phyloP scores from a whole-genome alignment of 2,329 filamentous ascomycete genomes.

The Penicillium oxalicum region DNA sequence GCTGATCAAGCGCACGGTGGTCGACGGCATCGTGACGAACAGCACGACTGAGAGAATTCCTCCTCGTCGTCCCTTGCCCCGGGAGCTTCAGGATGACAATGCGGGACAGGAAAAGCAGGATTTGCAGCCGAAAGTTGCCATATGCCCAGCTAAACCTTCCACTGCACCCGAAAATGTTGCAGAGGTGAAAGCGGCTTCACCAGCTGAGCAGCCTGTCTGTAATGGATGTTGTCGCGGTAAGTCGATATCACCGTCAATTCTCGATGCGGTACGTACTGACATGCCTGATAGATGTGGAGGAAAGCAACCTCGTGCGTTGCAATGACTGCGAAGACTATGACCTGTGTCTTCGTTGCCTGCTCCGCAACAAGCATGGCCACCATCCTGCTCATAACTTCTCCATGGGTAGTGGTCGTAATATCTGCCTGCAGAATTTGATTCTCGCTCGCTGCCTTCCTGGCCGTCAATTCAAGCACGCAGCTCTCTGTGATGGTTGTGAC shows the following conservation, averaged over 20 bases:
- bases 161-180: constrained; percentile 12
- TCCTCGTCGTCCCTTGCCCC: constrained; percentile 51
- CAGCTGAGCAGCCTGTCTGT: constrained; percentile 43
- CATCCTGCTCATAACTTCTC: constrained; percentile 80
- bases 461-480: constrained; percentile 74
- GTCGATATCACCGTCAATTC: constrained; percentile 9
- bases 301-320: constrained; percentile 81
- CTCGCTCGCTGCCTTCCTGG: constrained; percentile 67
- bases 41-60: constrained; percentile 78
- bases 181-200: constrained; percentile 23
- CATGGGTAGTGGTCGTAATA: constrained; percentile 47
- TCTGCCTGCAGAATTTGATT: constrained; percentile 56
- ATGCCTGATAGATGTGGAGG: constrained; percentile 55
- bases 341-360: constrained; percentile 77
- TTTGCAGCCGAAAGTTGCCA: constrained; percentile 1
- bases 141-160: neutral
- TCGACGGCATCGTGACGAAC: constrained; percentile 70
- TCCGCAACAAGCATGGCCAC: constrained; percentile 73
- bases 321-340: constrained; percentile 81
- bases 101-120: neutral
- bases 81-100: constrained; percentile 3
- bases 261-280: too few species aligned
- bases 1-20: constrained; percentile 85
- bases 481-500: constrained; percentile 92
- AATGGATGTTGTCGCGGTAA: constrained; percentile 62